phyloP scores from a whole-genome alignment of 139 green algal genomes.

The Gonium pectorale region DNA sequence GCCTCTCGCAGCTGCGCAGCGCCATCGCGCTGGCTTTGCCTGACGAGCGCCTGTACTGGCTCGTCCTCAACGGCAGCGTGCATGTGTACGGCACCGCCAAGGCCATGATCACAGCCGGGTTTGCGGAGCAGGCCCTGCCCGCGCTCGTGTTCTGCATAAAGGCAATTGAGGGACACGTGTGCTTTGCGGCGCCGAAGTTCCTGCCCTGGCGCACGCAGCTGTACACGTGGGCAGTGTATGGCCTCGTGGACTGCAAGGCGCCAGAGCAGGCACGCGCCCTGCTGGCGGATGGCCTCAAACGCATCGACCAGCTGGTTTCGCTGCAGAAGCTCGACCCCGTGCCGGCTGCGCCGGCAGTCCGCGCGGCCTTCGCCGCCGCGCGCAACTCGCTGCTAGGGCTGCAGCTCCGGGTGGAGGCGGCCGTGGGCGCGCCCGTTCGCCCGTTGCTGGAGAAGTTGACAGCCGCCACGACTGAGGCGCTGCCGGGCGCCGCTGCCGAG shows the following conservation, averaged over 20 bases:
- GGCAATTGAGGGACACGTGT: constrained; percentile 63
- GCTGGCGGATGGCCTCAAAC: constrained; percentile 50
- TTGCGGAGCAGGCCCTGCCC: constrained; percentile 60
- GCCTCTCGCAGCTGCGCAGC: constrained; percentile 52
- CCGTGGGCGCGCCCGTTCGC: background rate
- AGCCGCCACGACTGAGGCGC: background rate
- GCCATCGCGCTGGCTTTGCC: constrained; percentile 55
- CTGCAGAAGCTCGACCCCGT: constrained; percentile 72
- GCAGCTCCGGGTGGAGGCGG: constrained; percentile 54
- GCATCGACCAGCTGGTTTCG: constrained; percentile 56
- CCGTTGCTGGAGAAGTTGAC: constrained; percentile 23
- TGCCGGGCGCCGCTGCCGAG: background rate
- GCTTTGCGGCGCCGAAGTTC: constrained; percentile 58
- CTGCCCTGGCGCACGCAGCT: constrained; percentile 70
- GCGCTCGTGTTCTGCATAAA: constrained; percentile 64
- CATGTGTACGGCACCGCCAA: constrained; percentile 58
- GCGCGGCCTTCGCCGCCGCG: constrained; percentile 51
- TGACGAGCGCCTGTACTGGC: constrained; percentile 66
- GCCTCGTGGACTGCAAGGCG: background rate
- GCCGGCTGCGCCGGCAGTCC: constrained; percentile 54
- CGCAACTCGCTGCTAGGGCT: constrained; percentile 52
- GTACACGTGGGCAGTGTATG: constrained; percentile 44
- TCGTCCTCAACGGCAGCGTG: constrained; percentile 64
- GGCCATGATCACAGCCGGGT: constrained; percentile 57
- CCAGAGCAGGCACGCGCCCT: constrained; percentile 7